phyloP scores from a whole-genome alignment of 768 basidiomycete species.

The Rhizopogon sp. region DNA sequence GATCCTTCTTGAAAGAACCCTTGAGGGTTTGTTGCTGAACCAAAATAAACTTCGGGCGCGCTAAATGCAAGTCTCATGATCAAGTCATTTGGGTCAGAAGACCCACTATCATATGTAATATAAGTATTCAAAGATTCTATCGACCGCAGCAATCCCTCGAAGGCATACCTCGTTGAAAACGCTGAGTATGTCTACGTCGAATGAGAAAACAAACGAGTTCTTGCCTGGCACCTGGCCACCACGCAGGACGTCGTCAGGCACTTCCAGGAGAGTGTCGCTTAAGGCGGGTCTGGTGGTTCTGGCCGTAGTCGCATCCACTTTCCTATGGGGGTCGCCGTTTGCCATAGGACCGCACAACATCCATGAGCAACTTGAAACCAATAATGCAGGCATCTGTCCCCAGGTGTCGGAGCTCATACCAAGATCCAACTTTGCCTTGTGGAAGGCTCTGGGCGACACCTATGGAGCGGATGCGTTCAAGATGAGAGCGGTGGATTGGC shows the following conservation, averaged over 20 bases:
- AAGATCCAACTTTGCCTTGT: constrained; percentile 27
- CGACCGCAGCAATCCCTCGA: neutral
- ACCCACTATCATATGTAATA: neutral
- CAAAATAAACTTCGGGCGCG: too few species aligned
- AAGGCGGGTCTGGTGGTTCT: constrained; percentile 10
- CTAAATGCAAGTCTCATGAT: neutral
- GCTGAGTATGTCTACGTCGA: constrained; percentile 10
- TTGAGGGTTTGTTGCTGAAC: too few species aligned
- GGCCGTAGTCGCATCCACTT: constrained; percentile 12
- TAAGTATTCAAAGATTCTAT: neutral
- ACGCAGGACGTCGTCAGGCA: constrained; percentile 5
- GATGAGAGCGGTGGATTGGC: constrained; percentile 28
- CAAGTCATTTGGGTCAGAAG: neutral
- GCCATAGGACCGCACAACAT: neutral
- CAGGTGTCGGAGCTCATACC: constrained; percentile 31
- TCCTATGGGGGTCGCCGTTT: constrained; percentile 6
- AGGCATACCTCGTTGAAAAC: neutral
- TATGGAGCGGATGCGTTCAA: constrained; percentile 33
- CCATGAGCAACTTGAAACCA: neutral
- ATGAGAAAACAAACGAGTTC: constrained; percentile 4
- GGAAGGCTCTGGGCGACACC: constrained; percentile 24
- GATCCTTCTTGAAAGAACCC: too few species aligned
- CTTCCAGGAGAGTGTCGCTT: neutral
- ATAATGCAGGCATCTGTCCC: constrained; percentile 23
- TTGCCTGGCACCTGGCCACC: constrained; percentile 11